Evolutionary conservation across 108 stramenopile genomes (phyloP).

Genomic region (Cylindrotheca fusiformis): DNA sequence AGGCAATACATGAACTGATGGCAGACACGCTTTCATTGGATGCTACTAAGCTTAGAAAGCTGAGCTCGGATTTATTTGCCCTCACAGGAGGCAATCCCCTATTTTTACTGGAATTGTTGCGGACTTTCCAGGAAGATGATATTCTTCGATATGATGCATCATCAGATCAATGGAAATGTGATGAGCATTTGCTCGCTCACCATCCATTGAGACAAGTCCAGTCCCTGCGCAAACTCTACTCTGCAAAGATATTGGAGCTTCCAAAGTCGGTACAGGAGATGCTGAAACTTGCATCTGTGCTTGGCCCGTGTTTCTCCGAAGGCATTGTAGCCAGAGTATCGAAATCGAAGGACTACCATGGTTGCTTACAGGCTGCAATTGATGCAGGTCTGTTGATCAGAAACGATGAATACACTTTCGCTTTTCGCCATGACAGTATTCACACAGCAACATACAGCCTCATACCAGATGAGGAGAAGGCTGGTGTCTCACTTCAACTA

Average conservation of each 20-base stretch:
- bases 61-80: not conserved
- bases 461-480: not conserved
- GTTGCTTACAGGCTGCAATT: not conserved
- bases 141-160: not conserved
- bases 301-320: not conserved
- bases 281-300: conserved; percentile 1
- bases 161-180: conserved; percentile 10
- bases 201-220: conserved; percentile 1
- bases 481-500: not conserved
- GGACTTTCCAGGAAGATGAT: conserved; percentile 2
- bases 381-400: not conserved
- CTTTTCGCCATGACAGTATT: conserved; percentile 1
- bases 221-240: not conserved
- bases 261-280: not conserved
- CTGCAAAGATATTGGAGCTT: conserved; percentile 1
- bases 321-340: not conserved
- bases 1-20: not conserved
- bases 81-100: conserved; percentile 17
- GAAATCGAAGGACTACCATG: not conserved
- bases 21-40: not conserved
- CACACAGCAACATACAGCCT: conserved; percentile 2
- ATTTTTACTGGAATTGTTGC: conserved; percentile 12
- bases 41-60: not conserved
- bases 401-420: not conserved
- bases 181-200: conserved; percentile 4